These are phyloP conservation scores for Candida alai DNA, from an alignment of 805 yeast species.

Conservation along the genomic window DNA sequence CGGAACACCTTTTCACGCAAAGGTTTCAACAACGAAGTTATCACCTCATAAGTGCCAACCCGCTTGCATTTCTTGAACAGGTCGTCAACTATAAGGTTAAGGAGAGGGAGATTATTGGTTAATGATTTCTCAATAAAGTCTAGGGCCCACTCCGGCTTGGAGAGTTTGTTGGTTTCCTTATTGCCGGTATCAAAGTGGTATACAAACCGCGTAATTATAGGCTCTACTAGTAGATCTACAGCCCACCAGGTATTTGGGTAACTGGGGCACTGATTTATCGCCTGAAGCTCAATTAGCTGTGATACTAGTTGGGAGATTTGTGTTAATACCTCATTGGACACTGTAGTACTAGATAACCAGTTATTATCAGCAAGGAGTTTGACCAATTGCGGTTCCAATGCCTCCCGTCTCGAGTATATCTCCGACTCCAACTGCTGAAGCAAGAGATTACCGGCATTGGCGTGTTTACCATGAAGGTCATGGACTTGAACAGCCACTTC, in stretches of 20 bases:
- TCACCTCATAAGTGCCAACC: constrained; percentile 34
- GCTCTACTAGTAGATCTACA: constrained; percentile 42
- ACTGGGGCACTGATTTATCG: constrained; percentile 19
- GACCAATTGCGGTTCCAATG: constrained; percentile 13
- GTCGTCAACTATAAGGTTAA: constrained; percentile 37
- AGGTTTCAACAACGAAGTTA: constrained; percentile 46
- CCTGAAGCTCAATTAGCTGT: constrained; percentile 30
- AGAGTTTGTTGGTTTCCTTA: constrained; percentile 57
- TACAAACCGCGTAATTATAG: constrained; percentile 47
- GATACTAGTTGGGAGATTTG: constrained; percentile 10
- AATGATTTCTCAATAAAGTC: constrained; percentile 45
- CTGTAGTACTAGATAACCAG: constrained; percentile 20
- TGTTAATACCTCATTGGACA: constrained; percentile 9
- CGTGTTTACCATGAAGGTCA: constrained; percentile 4
- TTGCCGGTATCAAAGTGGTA: constrained; percentile 55
- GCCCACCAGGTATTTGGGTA: constrained; percentile 48
- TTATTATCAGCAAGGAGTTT: constrained; percentile 14
- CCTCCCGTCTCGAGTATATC: constrained; percentile 6
- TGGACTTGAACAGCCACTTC: constrained; percentile 7
- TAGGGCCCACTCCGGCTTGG: constrained; percentile 72
- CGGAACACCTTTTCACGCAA: constrained; percentile 40
- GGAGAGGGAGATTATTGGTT: constrained; percentile 33
- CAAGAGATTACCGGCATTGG: constrained; percentile 5
- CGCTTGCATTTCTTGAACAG: constrained; percentile 22
- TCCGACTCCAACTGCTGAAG: background rate